Base-by-base conservation (phyloP, 2,329 filamentous ascomycete genomes). In the Rosellinia necatrix region DNA sequence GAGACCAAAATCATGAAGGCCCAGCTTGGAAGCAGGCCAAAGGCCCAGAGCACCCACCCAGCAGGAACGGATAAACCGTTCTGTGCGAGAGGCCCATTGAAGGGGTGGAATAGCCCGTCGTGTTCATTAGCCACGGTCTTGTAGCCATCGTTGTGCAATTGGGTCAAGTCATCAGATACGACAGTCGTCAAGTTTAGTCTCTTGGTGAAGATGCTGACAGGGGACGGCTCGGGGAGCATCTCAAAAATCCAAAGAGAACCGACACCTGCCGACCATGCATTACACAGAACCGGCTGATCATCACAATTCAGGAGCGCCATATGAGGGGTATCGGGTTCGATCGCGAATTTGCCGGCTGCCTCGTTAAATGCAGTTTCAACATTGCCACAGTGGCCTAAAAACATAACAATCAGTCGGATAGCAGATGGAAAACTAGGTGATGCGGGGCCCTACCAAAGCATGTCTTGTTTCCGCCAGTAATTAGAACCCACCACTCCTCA, bases 381-480 rank as follows among this genome's bases (percentile, higher is more conserved):
- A 58, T 76, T 78, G 37, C 69, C 78, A 74, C 90, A 93, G 68
- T 83, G 79, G 64, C 88, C 89, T 54, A 15, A 19, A 29, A 52
- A 37, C 19, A 19, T 24, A 54, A 55, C 37, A 62, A 56, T 53
- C 41, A 58, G 55, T 48, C 38, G 9, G 29, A 44, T 9, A 25
- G 22, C 8, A 12, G 29, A 17, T 15, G 3, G 13, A 9, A 38
- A 15, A 41, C 12, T 30, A 27, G 15, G 22, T 34, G 7, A 35
- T 34, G 49, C 42, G 17, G 55, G 24, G 52, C 22, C 79, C 55
- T 75, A 85, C 83, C 81, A 69, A 81, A 87, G 76, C 90, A 93
- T 27, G 89, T 91, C 76, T 86, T 88, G 79, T 92, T 92, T 64
- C 88, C 80, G 53, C 90, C 90, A 8, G 86, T 89, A 64, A 91